Conservation (phyloP, 208 protist species). For the Acanthamoeba castellanii region DNA sequence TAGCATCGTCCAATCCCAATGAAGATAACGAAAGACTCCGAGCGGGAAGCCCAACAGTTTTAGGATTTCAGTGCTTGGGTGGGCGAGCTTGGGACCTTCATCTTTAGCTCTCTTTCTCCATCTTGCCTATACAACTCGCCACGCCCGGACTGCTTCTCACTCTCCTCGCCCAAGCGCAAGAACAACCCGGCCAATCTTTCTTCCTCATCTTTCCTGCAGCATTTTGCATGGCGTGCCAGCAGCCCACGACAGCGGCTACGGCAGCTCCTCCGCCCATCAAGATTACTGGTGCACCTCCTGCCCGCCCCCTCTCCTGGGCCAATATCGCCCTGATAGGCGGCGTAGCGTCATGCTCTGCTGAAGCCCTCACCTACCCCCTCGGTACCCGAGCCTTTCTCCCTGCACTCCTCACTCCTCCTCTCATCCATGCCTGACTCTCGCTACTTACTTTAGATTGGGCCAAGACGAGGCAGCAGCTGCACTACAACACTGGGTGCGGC, state of each 20-base stretch:
- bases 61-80: not conserved
- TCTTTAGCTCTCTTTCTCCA: no score
- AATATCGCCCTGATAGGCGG: constrained; percentile 43
- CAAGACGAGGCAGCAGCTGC: constrained; percentile 17
- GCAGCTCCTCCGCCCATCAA: not conserved
- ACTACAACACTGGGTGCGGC: not conserved
- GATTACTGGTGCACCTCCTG: not conserved
- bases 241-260: no score
- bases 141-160: no score
- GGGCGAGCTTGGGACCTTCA: no score
- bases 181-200: no score
- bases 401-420: not conserved
- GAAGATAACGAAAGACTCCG: not conserved
- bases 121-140: no score
- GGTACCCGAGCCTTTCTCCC: not conserved
- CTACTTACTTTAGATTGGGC: not conserved
- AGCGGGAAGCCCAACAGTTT: not conserved
- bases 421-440: not conserved
- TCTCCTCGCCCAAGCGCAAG: no score
- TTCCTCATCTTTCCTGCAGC: no score
- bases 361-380: constrained; percentile 65
- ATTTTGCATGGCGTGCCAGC: no score
- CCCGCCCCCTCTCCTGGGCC: not conserved
- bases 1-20: no score
- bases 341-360: constrained; percentile 44